A percentile compares a stretch with the other conserved stretches of the same genome.
phyloP scores from a whole-genome alignment of 1,284 basidiomycete genomes.

The Athelia sp. region DNA sequence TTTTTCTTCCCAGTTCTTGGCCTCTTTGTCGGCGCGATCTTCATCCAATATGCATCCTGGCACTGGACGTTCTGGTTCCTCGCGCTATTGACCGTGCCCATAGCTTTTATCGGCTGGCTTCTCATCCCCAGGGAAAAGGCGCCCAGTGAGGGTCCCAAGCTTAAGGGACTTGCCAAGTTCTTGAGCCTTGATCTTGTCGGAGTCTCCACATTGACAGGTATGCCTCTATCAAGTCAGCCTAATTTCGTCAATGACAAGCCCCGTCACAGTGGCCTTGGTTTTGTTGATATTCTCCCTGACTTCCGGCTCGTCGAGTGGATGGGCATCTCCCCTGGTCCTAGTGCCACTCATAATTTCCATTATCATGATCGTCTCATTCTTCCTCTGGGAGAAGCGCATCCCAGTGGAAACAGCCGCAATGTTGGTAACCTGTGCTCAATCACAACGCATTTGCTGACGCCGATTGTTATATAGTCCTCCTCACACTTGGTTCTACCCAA shows the following conservation, averaged over 20 bases:
- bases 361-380: slow-evolving; percentile 32
- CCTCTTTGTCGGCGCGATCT: slow-evolving; percentile 36
- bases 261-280: slow-evolving; percentile 24
- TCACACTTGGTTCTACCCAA: slow-evolving; percentile 35
- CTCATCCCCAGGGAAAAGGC: slow-evolving; percentile 22
- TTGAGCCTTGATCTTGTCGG: slow-evolving; percentile 35
- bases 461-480: slow-evolving; percentile 23
- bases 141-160: neutral
- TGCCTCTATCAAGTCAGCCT: slow-evolving; percentile 5
- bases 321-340: slow-evolving; percentile 35
- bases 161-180: slow-evolving; percentile 12
- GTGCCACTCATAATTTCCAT: slow-evolving; percentile 39
- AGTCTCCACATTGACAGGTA: slow-evolving; percentile 35
- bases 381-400: slow-evolving; percentile 35
- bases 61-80: slow-evolving; percentile 31
- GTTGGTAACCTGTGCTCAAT: slow-evolving; percentile 17
- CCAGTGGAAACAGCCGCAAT: slow-evolving; percentile 33
- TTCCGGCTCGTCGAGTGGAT: slow-evolving; percentile 37
- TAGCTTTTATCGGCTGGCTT: slow-evolving; percentile 20
- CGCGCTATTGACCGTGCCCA: slow-evolving; percentile 25
- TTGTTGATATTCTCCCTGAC: slow-evolving; percentile 47
- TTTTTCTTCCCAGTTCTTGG: slow-evolving; percentile 27
- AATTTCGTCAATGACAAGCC: neutral
- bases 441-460: neutral
- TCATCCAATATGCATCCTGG: slow-evolving; percentile 30